Conservation (phyloP, 345 rosid species). For the Syzygium jambos region DNA sequence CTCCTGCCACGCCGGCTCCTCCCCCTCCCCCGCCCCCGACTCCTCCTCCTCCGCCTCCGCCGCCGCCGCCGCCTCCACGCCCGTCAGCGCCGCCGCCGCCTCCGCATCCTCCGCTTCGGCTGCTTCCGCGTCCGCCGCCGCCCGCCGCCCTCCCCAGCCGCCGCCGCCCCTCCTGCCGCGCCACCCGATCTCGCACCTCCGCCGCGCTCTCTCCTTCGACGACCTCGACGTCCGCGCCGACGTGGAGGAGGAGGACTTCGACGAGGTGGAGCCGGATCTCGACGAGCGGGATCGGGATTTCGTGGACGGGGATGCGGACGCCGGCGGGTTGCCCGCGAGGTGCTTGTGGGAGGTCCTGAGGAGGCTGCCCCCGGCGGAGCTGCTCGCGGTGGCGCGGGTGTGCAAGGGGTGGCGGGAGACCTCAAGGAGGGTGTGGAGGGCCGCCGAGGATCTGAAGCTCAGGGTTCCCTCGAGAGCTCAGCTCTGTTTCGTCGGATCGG, state of each 20-base stretch:
- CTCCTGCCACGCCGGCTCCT: conserved; percentile 35
- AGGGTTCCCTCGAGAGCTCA: conserved; percentile 61
- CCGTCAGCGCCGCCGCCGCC: conserved; percentile 26
- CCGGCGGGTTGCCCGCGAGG: conserved; percentile 38
- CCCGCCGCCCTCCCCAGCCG: not conserved
- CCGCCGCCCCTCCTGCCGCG: conserved; percentile 23
- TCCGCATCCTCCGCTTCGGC: not conserved
- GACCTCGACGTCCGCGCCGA: conserved; percentile 41
- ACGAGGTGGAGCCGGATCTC: conserved; percentile 8
- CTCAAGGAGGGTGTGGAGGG: conserved; percentile 70
- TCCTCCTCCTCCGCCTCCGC: conserved; percentile 37
- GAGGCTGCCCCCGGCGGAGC: conserved; percentile 60
- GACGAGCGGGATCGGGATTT: conserved; percentile 3
- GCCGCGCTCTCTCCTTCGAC: conserved; percentile 82
- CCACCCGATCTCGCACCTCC: conserved; percentile 50
- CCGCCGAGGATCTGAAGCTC: conserved; percentile 77
- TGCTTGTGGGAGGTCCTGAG: conserved; percentile 78
- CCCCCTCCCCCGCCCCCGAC: conserved; percentile 5
- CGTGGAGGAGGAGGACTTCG: conserved; percentile 29
- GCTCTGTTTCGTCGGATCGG: conserved; percentile 73
- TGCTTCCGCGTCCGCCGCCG: not conserved
- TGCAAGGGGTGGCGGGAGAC: conserved; percentile 91
- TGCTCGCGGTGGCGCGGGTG: conserved; percentile 71
- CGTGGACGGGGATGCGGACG: not conserved
- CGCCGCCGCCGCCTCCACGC: conserved; percentile 16